Percentiles rank a stretch among this genome's conserved stretches.
Evolutionary conservation across 176 grass and related monocot species (phyloP).

Genomic region (Ampelocalamus luodianensis): DNA sequence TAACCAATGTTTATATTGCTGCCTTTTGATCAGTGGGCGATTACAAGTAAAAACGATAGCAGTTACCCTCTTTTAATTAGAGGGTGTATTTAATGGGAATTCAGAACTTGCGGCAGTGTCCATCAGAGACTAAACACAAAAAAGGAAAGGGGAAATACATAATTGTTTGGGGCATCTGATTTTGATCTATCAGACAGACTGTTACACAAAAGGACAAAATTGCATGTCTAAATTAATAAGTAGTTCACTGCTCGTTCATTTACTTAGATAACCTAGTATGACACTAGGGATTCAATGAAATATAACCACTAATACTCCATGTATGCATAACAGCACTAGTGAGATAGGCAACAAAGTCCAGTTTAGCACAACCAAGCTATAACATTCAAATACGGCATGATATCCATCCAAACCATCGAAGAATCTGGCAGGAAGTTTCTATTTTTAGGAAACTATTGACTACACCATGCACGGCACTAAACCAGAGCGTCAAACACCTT

Average conservation of each 20-base stretch:
- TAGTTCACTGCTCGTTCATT: neutral
- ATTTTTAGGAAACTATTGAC: neutral
- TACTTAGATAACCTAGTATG: neutral
- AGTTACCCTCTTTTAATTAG: neutral
- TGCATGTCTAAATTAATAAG: neutral
- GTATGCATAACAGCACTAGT: neutral
- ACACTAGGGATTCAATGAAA: neutral
- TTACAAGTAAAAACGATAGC: neutral
- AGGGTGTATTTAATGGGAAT: neutral
- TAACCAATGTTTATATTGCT: neutral
- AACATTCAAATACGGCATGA: neutral
- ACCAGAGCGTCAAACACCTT: slow-evolving; percentile 62
- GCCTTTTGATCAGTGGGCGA: neutral
- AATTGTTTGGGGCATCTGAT: neutral
- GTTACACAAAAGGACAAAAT: slow-evolving; percentile 2
- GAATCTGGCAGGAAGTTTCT: neutral
- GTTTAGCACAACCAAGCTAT: neutral
- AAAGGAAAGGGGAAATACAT: neutral
- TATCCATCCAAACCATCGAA: neutral
- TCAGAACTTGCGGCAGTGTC: neutral
- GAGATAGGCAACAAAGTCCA: neutral
- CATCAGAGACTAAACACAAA: neutral
- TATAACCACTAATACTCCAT: neutral
- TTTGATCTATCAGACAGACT: neutral
- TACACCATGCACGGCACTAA: neutral